Conservation (phyloP, 2,329 filamentous ascomycete species). For the Fusarium pseudocircinatum region DNA sequence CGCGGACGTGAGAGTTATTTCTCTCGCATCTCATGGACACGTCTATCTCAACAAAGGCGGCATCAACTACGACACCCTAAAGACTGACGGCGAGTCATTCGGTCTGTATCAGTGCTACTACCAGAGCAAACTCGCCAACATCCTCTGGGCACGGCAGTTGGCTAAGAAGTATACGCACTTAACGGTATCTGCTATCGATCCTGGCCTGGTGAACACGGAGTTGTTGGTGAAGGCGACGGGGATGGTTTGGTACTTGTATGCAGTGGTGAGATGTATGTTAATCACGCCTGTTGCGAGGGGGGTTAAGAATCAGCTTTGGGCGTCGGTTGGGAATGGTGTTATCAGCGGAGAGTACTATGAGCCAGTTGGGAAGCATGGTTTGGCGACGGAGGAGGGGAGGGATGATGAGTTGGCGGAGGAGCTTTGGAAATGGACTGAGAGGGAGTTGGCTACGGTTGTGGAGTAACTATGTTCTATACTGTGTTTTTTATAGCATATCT, state of each 20-base stretch:
- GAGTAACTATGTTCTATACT: accelerated
- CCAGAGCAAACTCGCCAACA: background rate
- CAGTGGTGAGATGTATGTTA: background rate
- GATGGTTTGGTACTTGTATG: background rate
- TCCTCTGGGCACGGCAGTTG: background rate
- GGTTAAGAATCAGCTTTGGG: background rate
- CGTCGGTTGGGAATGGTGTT: background rate
- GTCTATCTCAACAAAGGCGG: background rate
- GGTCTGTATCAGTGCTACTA: background rate
- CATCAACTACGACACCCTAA: background rate
- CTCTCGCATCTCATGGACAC: background rate
- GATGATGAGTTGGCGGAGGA: background rate
- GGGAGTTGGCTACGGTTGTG: background rate
- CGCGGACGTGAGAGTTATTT: background rate
- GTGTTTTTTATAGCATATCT: accelerated
- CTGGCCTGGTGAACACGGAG: background rate
- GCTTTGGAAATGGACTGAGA: background rate
- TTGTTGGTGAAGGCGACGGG: background rate
- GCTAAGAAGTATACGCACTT: background rate
- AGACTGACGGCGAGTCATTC: background rate
- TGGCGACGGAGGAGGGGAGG: background rate
- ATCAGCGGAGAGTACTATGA: background rate
- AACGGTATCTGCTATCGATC: background rate
- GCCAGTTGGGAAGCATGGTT: background rate
- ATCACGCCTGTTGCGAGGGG: background rate